phyloP scores from a whole-genome alignment of 805 yeast genomes.

The Myxozyma mucilagina region DNA sequence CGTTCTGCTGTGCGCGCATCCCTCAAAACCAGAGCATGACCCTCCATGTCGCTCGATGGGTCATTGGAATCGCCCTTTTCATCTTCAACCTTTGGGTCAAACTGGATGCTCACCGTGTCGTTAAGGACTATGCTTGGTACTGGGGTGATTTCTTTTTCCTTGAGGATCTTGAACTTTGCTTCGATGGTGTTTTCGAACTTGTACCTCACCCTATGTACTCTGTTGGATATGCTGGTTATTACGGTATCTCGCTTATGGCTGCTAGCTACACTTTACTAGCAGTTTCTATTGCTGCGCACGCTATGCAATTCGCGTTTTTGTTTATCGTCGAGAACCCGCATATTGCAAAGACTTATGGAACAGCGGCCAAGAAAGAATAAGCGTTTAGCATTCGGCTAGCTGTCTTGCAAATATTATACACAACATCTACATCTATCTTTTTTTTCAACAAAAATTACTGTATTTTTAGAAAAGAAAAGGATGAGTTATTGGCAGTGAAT shows the following conservation, averaged over 20 bases:
- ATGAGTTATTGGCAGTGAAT: too few relatives aligned
- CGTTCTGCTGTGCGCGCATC: conserved; percentile 44
- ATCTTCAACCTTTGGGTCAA: conserved; percentile 82
- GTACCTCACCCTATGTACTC: conserved; percentile 94
- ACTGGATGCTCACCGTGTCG: conserved; percentile 82
- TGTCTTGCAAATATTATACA: not conserved
- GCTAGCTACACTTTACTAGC: conserved; percentile 69
- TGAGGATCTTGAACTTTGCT: conserved; percentile 66
- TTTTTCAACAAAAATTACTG: not conserved
- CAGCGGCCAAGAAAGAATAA: conserved; percentile 19
- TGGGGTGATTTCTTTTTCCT: conserved; percentile 93
- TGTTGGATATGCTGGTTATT: conserved; percentile 83
- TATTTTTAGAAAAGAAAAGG: not conserved
- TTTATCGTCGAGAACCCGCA: conserved; percentile 82
- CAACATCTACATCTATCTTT: not conserved
- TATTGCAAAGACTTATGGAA: conserved; percentile 66
- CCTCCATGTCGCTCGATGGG: conserved; percentile 53
- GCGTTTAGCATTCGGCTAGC: not conserved
- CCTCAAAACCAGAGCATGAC: conserved; percentile 48
- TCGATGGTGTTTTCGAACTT: conserved; percentile 86
- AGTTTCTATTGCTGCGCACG: conserved; percentile 73
- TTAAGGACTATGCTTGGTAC: conserved; percentile 90
- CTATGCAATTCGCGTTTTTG: conserved; percentile 71
- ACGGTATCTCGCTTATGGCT: conserved; percentile 76
- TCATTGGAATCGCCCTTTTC: conserved; percentile 61